Conservation (phyloP, 768 basidiomycete species). For the Collybia sp. region DNA sequence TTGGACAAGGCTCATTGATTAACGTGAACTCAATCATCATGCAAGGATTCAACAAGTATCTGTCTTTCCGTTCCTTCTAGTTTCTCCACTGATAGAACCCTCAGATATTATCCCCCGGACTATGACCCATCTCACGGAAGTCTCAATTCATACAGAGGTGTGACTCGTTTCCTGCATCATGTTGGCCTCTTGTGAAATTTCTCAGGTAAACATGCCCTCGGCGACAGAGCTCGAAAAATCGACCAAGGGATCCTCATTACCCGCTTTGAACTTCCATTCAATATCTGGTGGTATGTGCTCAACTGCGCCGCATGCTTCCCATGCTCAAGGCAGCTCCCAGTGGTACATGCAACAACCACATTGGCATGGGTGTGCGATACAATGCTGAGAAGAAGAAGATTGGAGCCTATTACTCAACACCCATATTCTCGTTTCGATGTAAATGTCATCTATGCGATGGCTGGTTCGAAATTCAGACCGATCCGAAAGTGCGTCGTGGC, state of each 20-base stretch:
- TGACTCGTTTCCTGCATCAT: neutral
- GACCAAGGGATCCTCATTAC: constrained; percentile 95
- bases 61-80: neutral
- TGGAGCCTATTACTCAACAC: constrained; percentile 90
- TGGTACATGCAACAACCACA: constrained; percentile 91
- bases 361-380: constrained; percentile 99
- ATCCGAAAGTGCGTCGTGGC: constrained; percentile 73
- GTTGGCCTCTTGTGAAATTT: constrained; percentile 5
- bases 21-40: constrained; percentile 18
- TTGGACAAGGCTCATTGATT: neutral
- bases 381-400: constrained; percentile 99
- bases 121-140: constrained; percentile 58
- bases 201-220: constrained; percentile 89
- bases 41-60: constrained; percentile 47
- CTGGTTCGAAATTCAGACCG: constrained; percentile 99
- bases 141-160: constrained; percentile 70
- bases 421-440: constrained; percentile 93
- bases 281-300: constrained; percentile 84
- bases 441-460: constrained; percentile 95
- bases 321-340: constrained; percentile 34
- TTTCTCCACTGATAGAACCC: neutral
- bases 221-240: constrained; percentile 89
- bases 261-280: constrained; percentile 94
- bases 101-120: constrained; percentile 46
- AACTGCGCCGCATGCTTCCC: neutral